Conservation (phyloP, 768 basidiomycete species). For the Boletus vinaceobasis region DNA sequence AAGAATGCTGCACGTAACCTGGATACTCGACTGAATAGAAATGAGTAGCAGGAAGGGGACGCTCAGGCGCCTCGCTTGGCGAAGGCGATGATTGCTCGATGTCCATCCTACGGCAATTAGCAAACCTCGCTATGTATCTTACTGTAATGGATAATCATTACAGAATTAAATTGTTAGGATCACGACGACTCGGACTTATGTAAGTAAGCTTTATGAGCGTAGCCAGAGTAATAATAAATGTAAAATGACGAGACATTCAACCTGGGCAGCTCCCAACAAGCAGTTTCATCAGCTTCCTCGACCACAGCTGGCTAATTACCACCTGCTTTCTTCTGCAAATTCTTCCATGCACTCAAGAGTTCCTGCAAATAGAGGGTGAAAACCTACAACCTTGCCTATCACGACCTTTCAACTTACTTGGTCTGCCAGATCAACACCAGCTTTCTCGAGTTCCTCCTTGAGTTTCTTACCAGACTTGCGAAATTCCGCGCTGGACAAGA, state of each 20-base stretch:
- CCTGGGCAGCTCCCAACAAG: neutral
- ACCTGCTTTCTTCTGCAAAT: constrained; percentile 29
- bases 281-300: neutral
- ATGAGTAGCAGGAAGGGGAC: constrained; percentile 50
- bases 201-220: neutral
- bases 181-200: neutral
- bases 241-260: neutral
- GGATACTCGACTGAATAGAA: constrained; percentile 90
- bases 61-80: constrained; percentile 34
- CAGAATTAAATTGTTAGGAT: neutral
- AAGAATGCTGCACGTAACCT: constrained; percentile 67
- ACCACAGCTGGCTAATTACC: constrained; percentile 7
- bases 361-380: constrained; percentile 35
- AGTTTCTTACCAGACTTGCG: constrained; percentile 44
- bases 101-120: constrained; percentile 16
- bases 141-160: neutral
- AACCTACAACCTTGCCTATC: neutral
- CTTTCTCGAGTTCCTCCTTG: constrained; percentile 49
- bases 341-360: constrained; percentile 40
- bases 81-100: constrained; percentile 6
- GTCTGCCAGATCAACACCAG: constrained; percentile 56
- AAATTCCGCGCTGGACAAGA: constrained; percentile 53
- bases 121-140: neutral
- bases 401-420: constrained; percentile 38
- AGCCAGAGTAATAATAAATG: neutral